These are phyloP conservation scores for Colletotrichum sp. DNA, from an alignment of 2,329 filamentous ascomycete species.

Conservation along the genomic window DNA sequence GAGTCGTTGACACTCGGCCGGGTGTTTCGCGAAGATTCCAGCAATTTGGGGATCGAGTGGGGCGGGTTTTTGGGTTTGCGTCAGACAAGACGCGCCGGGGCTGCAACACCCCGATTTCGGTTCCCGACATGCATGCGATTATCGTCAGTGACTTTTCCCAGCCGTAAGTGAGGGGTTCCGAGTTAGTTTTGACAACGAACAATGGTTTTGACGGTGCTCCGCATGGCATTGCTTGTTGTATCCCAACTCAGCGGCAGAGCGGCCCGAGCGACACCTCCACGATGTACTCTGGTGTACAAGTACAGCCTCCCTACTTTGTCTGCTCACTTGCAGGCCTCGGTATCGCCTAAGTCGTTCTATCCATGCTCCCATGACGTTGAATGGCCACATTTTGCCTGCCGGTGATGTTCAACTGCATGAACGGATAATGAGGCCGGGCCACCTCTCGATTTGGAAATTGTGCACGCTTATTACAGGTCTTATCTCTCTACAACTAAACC, in stretches of 20 bases:
- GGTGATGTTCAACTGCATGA: background rate
- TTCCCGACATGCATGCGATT: background rate
- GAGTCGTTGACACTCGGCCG: background rate
- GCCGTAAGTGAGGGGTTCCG: background rate
- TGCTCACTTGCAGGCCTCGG: background rate
- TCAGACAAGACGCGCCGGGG: background rate
- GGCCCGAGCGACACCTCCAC: background rate
- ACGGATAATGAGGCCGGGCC: background rate
- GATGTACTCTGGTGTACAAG: background rate
- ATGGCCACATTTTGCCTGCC: background rate
- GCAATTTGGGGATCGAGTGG: background rate
- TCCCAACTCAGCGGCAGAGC: background rate
- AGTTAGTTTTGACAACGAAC: constrained; percentile 13
- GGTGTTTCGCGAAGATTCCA: constrained; percentile 16
- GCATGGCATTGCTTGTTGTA: background rate
- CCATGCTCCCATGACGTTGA: background rate
- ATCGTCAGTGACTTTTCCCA: background rate
- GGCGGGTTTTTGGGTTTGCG: background rate
- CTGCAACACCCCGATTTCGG: background rate
- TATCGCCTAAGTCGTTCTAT: background rate
- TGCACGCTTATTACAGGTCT: background rate
- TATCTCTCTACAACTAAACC: background rate
- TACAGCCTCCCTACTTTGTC: background rate
- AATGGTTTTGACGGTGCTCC: background rate
- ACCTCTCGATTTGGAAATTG: background rate